A percentile compares a stretch with the other conserved stretches of the same genome.
phyloP scores from a whole-genome alignment of 352 stramenopile genomes.

The Phytophthora pini region DNA sequence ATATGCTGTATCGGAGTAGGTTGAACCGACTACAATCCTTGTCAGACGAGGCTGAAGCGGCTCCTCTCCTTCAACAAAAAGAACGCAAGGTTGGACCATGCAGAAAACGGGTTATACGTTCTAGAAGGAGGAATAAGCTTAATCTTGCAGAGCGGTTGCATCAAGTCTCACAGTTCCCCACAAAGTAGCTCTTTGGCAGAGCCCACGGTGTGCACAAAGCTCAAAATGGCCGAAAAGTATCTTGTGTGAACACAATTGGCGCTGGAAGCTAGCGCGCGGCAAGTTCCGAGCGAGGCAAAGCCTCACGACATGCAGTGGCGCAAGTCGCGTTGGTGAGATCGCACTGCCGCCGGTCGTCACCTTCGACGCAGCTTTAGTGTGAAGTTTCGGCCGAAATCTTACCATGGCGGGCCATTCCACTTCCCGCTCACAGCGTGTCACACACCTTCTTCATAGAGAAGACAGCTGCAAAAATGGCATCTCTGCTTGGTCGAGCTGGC shows the following conservation, averaged over 20 bases:
- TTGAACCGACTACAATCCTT: constrained; percentile 12
- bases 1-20: constrained; percentile 3
- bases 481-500: constrained; percentile 1
- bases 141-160: background rate
- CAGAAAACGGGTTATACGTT: constrained; percentile 3
- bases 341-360: constrained; percentile 18
- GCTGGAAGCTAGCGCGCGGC: constrained; percentile 14
- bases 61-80: constrained; percentile 23
- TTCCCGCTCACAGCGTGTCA: constrained; percentile 22
- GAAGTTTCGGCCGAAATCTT: background rate
- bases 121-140: background rate
- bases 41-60: constrained; percentile 13
- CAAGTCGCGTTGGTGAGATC: constrained; percentile 12
- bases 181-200: background rate
- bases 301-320: constrained; percentile 15
- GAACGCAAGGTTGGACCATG: constrained; percentile 27
- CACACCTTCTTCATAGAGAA: constrained; percentile 21
- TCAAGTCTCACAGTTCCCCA: background rate
- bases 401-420: constrained; percentile 2
- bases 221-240: constrained; percentile 19
- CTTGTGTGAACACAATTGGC: constrained; percentile 17
- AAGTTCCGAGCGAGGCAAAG: constrained; percentile 26
- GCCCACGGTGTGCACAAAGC: constrained; percentile 11
- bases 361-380: background rate
- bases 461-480: constrained; percentile 14